phyloP scores from a whole-genome alignment of 805 yeast genomes.

The Saccharomyces jurei region DNA sequence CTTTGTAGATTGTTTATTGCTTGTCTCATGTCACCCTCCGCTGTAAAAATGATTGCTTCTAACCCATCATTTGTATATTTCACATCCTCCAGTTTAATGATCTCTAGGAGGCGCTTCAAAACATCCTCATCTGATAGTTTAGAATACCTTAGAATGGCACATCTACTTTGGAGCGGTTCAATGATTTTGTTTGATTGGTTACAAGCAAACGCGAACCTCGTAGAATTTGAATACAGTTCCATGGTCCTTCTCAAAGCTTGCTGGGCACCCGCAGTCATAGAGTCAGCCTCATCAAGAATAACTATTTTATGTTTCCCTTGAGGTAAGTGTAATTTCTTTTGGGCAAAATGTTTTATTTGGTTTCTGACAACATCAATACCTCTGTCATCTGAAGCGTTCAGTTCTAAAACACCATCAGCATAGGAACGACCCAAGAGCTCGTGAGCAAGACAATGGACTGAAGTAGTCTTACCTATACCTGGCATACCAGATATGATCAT shows the following conservation, averaged over 20 bases:
- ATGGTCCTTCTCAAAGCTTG: slow-evolving; percentile 89
- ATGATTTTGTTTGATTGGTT: slow-evolving; percentile 90
- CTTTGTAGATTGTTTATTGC: slow-evolving; percentile 91
- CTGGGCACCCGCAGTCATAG: slow-evolving; percentile 96
- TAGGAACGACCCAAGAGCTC: slow-evolving; percentile 70
- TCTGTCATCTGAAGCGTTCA: slow-evolving; percentile 94
- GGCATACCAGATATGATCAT: slow-evolving; percentile 93
- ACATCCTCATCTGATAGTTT: slow-evolving; percentile 81
- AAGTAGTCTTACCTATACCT: slow-evolving; percentile 95
- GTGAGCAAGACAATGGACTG: slow-evolving; percentile 81
- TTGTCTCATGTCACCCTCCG: slow-evolving; percentile 99
- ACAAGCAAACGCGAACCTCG: slow-evolving; percentile 98
- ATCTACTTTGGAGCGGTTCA: slow-evolving; percentile 92
- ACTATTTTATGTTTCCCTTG: slow-evolving; percentile 87
- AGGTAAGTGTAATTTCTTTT: slow-evolving; percentile 80
- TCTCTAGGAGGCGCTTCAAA: slow-evolving; percentile 61
- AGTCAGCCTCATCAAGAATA: slow-evolving; percentile 91
- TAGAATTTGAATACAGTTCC: slow-evolving; percentile 92
- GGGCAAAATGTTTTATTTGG: slow-evolving; percentile 92
- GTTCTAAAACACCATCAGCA: slow-evolving; percentile 77
- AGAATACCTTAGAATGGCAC: slow-evolving; percentile 85
- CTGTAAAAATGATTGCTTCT: slow-evolving; percentile 86
- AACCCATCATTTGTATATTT: slow-evolving; percentile 82
- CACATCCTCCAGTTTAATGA: slow-evolving; percentile 61
- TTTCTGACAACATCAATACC: slow-evolving; percentile 95